Base-by-base conservation (phyloP, 2,329 filamentous ascomycete genomes). In the Chaetomiaceae sp. region DNA sequence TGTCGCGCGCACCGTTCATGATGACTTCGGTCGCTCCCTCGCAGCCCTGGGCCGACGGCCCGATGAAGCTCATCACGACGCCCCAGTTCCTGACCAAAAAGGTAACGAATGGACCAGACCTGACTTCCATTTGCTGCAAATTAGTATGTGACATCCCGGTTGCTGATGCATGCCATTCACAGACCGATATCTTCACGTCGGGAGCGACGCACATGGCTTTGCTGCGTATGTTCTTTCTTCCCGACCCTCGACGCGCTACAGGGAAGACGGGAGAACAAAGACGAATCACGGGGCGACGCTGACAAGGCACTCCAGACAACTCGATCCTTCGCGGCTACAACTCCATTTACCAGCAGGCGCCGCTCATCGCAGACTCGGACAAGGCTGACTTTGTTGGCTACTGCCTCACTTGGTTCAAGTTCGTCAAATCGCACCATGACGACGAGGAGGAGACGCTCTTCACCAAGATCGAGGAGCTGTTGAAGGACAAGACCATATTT, bases 321-420 rank as follows among this genome's bases (percentile, higher is more conserved):
- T 69, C 76, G 50, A 77, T 85, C 59, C 76, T 84, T 55, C 78
- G 81, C 37, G 78, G 79, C 48, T 82, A 79, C 70, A 85, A 85
- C 65, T 77, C 73, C 60, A 82, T 85, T 61, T 82, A 78, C 62
- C 73, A 76, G 35, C 81, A 84, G 63, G 79, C 78, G 1, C 72
- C 73, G 10, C 68, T 76, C 58, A 65, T 83, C 37, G 63, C 70
- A 9, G 70, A 73, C 2, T 63, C 64, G n/a, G 78, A 83, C 62
- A 75, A 75, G 62, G 62, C 66, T 42, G 75, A 78, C 62, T 85
- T 85, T 57, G 65, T 83, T 47, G 73, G 72, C 16, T 85, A 84
- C 65, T 69, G 71, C 25, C 68, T 78, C 46, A 75, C 79, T 0
- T 83, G 79, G 77, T 72, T 74, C 66, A 74, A 76, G 50, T 81